These are phyloP conservation scores for Trichoderma sp. DNA, from an alignment of 2,329 filamentous ascomycete species.

Conservation along the genomic window DNA sequence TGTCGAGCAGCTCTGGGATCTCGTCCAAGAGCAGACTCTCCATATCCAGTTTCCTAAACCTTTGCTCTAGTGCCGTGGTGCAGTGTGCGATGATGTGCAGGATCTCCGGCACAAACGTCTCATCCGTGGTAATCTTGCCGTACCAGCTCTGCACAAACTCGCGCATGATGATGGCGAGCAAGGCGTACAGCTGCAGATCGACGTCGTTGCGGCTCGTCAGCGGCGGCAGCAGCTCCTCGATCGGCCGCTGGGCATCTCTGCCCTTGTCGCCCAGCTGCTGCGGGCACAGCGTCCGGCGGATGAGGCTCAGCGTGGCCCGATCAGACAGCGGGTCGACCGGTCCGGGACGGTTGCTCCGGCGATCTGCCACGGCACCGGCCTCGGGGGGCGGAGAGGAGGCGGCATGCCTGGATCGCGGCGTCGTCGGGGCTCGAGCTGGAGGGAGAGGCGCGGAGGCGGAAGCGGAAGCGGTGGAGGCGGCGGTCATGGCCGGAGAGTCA, in stretches of 20 bases:
- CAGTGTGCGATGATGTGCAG: conserved; percentile 91
- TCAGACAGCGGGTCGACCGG: conserved; percentile 65
- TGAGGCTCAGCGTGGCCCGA: conserved; percentile 75
- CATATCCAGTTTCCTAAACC: conserved; percentile 78
- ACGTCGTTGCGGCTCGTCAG: conserved; percentile 93
- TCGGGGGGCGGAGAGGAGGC: conserved; percentile 23
- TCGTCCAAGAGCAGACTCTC: conserved; percentile 85
- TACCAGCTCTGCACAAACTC: conserved; percentile 96
- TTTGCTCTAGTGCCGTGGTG: conserved; percentile 82
- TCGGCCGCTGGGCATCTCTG: conserved; percentile 51
- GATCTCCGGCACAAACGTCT: conserved; percentile 82
- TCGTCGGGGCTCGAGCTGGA: conserved; percentile 25
- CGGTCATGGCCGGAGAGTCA: conserved; percentile 36
- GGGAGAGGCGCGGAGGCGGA: conserved; percentile 20
- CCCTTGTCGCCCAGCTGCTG: conserved; percentile 64
- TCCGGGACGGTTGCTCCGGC: conserved; percentile 39
- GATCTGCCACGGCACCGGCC: conserved; percentile 31
- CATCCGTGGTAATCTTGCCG: conserved; percentile 85
- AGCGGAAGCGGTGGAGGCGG: conserved; percentile 29
- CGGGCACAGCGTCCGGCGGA: conserved; percentile 82
- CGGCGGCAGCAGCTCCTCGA: conserved; percentile 83
- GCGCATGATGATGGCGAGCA: conserved; percentile 84
- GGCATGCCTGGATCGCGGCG: conserved; percentile 25
- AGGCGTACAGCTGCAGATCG: conserved; percentile 88
- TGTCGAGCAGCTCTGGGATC: conserved; percentile 76